phyloP scores from a whole-genome alignment of 331 rosid genomes.

The Ulmus americana region DNA sequence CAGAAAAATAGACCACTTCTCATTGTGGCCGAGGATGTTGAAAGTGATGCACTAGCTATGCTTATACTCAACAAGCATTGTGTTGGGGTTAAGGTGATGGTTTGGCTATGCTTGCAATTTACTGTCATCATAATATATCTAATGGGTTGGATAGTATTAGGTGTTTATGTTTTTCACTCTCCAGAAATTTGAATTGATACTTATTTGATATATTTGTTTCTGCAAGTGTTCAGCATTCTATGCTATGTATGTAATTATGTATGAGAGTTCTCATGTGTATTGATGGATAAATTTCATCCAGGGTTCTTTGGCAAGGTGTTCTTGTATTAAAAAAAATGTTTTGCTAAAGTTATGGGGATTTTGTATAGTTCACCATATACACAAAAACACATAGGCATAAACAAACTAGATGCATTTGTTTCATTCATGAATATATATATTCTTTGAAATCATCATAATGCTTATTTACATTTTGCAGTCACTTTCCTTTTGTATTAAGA shows the following conservation, averaged over 20 bases:
- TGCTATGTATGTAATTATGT: too few species aligned
- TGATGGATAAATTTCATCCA: too few species aligned
- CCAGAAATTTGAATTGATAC: background rate
- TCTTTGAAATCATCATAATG: background rate
- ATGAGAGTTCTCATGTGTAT: too few species aligned
- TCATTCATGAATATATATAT: background rate
- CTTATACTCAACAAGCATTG: constrained; percentile 94
- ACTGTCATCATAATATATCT: background rate
- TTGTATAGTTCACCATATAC: too few species aligned
- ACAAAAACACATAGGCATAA: too few species aligned
- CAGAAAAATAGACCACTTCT: constrained; percentile 80
- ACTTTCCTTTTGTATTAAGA: background rate
- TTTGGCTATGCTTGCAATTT: constrained; percentile 4
- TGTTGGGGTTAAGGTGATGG: constrained; percentile 73
- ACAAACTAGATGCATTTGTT: too few species aligned
- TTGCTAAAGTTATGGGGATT: too few species aligned
- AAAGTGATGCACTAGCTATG: constrained; percentile 80
- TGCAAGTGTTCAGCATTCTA: background rate
- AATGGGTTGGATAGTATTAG: background rate
- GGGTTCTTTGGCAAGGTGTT: too few species aligned
- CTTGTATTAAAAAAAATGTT: background rate
- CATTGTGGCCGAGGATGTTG: constrained; percentile 89
- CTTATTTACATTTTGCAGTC: background rate
- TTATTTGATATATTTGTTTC: background rate
- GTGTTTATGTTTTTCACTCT: background rate